phyloP scores from a whole-genome alignment of 2,329 filamentous ascomycete species.

The Alternaria panax region DNA sequence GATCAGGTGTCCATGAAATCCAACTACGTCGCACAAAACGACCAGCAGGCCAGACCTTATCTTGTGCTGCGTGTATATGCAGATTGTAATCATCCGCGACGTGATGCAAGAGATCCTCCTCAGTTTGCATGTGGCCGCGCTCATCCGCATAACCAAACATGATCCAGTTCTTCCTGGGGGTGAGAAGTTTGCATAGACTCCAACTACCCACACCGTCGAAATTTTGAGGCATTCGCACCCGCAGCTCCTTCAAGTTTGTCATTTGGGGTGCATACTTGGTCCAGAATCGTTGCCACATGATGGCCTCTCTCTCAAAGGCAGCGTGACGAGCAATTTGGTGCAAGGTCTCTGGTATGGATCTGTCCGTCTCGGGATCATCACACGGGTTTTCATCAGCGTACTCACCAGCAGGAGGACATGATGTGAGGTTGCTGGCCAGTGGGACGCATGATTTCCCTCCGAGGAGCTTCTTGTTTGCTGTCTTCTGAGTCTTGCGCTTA shows the following conservation, averaged over 20 bases:
- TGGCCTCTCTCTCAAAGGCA: constrained; percentile 30
- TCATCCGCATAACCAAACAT: constrained; percentile 29
- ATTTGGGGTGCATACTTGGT: constrained; percentile 23
- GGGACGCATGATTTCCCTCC: not conserved
- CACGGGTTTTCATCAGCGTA: constrained; percentile 7
- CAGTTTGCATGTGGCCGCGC: constrained; percentile 26
- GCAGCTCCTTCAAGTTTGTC: constrained; percentile 21
- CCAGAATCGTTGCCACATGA: constrained; percentile 41
- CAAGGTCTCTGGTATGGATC: not conserved
- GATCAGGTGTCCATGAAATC: constrained; percentile 5
- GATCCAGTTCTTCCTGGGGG: constrained; percentile 23
- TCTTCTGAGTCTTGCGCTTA: not conserved
- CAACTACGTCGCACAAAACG: constrained; percentile 25
- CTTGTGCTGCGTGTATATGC: constrained; percentile 11
- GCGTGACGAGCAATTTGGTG: constrained; percentile 25
- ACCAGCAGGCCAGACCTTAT: constrained; percentile 18
- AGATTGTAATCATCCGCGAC: not conserved
- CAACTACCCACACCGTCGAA: constrained; percentile 29
- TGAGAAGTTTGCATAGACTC: constrained; percentile 26
- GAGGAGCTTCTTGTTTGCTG: constrained; percentile 1
- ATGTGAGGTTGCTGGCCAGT: constrained; percentile 14
- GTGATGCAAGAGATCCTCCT: constrained; percentile 14
- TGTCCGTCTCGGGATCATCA: constrained; percentile 9
- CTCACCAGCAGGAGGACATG: constrained; percentile 21
- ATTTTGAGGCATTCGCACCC: constrained; percentile 31